Evolutionary conservation across 257 asterid genomes (phyloP), one percentile per base, ranked within the genome.

Genomic region (Petunia axillaris): DNA sequence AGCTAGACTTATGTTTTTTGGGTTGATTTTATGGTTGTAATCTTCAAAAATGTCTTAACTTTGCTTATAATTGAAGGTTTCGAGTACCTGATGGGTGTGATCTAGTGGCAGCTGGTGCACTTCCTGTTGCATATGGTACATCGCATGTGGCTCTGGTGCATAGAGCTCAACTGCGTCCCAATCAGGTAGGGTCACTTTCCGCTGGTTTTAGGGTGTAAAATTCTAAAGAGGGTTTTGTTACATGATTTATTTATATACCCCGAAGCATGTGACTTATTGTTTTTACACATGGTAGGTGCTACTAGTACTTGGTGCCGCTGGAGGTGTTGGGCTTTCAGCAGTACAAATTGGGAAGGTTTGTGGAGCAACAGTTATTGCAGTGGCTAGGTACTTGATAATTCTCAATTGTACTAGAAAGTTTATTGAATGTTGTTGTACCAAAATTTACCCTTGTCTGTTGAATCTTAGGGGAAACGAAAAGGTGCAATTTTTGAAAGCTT

Each of bases 281-380:
- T 25, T 25, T 53, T 70, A 62, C 8, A 44, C 64, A 81, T 41
- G 76, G 76, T 79, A 94, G 99, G 98, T 93, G n/a, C 77, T 96
- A 91, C 78, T 96, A 85, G 98, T 96, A 78, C 97, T 96, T 81
- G 98, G 99, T 82, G 99, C 98, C 57, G 97, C 98, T 75, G 99
- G 99, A 74, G 99, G 99, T 37, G 98, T 96, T 83, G 99, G 97
- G 62, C 95, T 96, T 39, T 92, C 97, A 6, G 99, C 98, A 11
- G 95, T 96, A 55, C 98, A 96, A 85, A 96, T 96, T 59, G 97
- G 99, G 84, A 96, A 94, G 84, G 87, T 85, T 86, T 87, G 90
- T 68, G 97, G 99, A 60, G 99, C 99, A 75, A 78, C 79, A 81
- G 96, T 94, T 83, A 90, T 96, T 75, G 98, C 98, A 66, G 91